Evolutionary conservation across 768 basidiomycete species (phyloP), one percentile per base, ranked within the genome.

Genomic region (Xerocomellus intermedius): DNA sequence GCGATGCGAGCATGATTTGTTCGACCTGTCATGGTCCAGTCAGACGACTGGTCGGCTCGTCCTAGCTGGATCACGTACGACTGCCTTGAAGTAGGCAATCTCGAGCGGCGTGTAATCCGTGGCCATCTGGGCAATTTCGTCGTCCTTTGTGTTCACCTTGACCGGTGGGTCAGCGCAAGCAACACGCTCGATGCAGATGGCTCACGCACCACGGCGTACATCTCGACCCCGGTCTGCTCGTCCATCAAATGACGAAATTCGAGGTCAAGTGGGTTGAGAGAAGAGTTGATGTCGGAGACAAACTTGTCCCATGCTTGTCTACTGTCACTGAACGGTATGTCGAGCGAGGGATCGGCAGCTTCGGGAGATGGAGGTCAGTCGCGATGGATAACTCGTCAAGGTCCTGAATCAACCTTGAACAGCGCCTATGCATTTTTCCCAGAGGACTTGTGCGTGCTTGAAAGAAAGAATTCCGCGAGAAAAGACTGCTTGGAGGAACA

Each of bases 1-100:
- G 78, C 7, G 89, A 84, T 8, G 92, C 89, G 17, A 86, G 77
- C 81, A 94, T 87, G 62, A 96, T 94, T 71, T 89, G 87, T 64
- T 94, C 89, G 38, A 95, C 79, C 93, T 95, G 61, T 22, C 21
- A 28, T 46, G 35, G 14, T 14, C n/a, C 26, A n/a, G 32, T 51
- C 33, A 53, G 50, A 50, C 3, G 22, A 17, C 8, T n/a, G 2
- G 7, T 6, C 14, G 16, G 30, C 9, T 10, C 10, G 33, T 12
- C 7, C 9, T n/a, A 24, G 26, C 5, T 26, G 26, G 9, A 44
- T 36, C 14, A 73, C 86, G 55, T 65, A 92, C 93, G 55, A 94
- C 75, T 5, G 84, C 83, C 73, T 86, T 92, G 78, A 94, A 94
- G 73, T 84, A 94, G 0, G 84, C 77, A 48, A 94, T 93, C 70